A percentile compares a stretch with the other conserved stretches of the same genome.
Conservation (phyloP, 768 basidiomycete genomes). For the Mycena indigotica region DNA sequence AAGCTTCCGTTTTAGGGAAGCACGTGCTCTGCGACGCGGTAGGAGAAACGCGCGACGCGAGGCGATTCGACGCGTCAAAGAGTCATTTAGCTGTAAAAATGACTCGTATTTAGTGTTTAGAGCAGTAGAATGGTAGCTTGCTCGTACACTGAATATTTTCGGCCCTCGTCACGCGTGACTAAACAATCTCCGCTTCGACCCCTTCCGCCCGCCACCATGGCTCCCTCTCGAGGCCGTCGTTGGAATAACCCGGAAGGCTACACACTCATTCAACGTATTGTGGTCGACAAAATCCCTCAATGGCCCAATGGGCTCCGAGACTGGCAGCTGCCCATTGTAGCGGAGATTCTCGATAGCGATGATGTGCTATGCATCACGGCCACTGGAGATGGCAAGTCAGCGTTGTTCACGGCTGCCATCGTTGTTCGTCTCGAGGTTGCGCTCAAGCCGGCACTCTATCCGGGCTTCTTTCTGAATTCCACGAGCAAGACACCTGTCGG, state of each 20-base stretch:
- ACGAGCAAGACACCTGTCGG: background rate
- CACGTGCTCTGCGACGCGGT: no score
- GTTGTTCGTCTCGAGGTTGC: constrained; percentile 2
- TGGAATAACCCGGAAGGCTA: background rate
- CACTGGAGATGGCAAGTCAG: constrained; percentile 13
- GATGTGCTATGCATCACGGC: constrained; percentile 5
- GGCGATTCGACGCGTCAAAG: no score
- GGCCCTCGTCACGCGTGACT: no score
- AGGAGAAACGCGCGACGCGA: no score
- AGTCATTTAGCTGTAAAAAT: no score
- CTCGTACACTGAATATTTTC: no score
- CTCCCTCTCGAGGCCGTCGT: no score
- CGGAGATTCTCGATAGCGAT: constrained; percentile 1
- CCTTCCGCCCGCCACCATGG: no score
- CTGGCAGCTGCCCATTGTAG: background rate
- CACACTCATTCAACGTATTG: background rate
- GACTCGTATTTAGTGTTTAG: no score
- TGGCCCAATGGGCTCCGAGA: constrained; percentile 9
- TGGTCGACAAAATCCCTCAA: background rate
- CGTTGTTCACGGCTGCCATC: constrained; percentile 9
- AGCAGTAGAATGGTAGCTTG: no score
- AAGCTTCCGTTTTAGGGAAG: no score
- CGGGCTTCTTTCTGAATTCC: background rate
- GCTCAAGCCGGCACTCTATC: background rate
- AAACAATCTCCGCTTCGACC: no score